Evolutionary conservation across 805 yeast species (phyloP).

Genomic region (Candida pseudoglaebosa): DNA sequence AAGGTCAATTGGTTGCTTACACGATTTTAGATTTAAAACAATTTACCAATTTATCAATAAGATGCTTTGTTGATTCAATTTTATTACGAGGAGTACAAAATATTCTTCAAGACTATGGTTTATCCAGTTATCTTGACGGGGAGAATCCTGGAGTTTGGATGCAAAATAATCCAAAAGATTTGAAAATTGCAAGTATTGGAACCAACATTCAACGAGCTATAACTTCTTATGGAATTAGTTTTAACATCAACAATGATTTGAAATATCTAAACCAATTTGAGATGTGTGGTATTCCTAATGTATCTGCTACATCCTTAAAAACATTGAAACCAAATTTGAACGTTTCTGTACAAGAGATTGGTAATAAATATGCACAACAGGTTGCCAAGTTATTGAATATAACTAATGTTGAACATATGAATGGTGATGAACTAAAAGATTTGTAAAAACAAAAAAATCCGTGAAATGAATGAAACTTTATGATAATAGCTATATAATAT

Average conservation of each 20-base stretch:
- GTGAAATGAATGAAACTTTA: no score
- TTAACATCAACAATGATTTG: conserved; percentile 74
- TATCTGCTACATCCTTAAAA: conserved; percentile 34
- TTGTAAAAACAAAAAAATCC: no score
- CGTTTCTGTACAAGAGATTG: conserved; percentile 22
- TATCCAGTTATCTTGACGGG: conserved; percentile 47
- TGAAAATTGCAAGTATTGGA: conserved; percentile 86
- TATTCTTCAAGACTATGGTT: conserved; percentile 36
- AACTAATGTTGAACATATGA: conserved; percentile 31
- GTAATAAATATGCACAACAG: conserved; percentile 31
- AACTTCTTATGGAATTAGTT: conserved; percentile 85
- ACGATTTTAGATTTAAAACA: conserved; percentile 62
- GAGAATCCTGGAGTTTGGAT: conserved; percentile 91
- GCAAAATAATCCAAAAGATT: conserved; percentile 25
- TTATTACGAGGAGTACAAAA: conserved; percentile 56
- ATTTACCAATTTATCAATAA: conserved; percentile 52
- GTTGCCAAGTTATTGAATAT: conserved; percentile 32
- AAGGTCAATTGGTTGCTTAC: conserved; percentile 89
- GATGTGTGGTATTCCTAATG: conserved; percentile 80
- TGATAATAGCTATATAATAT: no score
- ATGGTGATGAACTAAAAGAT: conserved; percentile 28
- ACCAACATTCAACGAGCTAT: conserved; percentile 79
- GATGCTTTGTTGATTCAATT: conserved; percentile 60
- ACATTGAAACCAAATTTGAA: conserved; percentile 15
- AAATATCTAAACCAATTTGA: conserved; percentile 64